Evolutionary conservation across 768 basidiomycete species (phyloP), one percentile per base, ranked within the genome.

Genomic region (Pluteus cervinus): DNA sequence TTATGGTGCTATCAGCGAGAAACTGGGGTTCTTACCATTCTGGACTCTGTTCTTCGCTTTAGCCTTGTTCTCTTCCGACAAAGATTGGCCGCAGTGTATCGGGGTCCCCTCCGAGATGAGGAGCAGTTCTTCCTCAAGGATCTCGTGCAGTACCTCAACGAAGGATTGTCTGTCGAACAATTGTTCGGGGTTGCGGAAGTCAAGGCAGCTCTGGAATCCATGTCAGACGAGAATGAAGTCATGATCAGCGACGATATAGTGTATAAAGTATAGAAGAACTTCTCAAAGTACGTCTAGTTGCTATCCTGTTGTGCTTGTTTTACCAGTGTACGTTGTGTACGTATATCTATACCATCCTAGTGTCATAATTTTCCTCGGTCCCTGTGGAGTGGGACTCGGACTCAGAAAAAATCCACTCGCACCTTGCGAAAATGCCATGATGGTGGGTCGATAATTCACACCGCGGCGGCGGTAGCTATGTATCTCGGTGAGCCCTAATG

Each of bases 171-270:
- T 7, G 74, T 76, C 3, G 74, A 73, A 31, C 68, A 69, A 12
- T 63, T 92, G 25, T 98, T 89, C 57, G 85, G 87, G 3, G 83
- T 79, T 0, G 68, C 71, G 9, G 94, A 98, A 58, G 94, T 86
- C 1, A 78, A 76, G 4, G 66, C 69, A 37, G 78, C 81, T 16
- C 81, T 83, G 41, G 68, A 76, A 45, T 58, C 67, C 24, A 96
- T 98, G 93, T 71, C 74, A 18, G 80, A 82, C 12, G 67, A 65
- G 9, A 81, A 88, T 37, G 85, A 93, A 58, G 66, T 97, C 44
- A 89, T 96, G 86, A 69, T 90, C 50, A 84, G 82, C 46, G 88
- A 86, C 22, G 86, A 82, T 22, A 79, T 88, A 40, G 74, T 93
- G 37, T 93, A 93, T 66, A 89, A 81, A 58, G 76, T 90, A 40